A percentile compares a stretch with the other conserved stretches of the same genome.
Conservation (phyloP, 805 yeast genomes). For the Ogataea philodendri region DNA sequence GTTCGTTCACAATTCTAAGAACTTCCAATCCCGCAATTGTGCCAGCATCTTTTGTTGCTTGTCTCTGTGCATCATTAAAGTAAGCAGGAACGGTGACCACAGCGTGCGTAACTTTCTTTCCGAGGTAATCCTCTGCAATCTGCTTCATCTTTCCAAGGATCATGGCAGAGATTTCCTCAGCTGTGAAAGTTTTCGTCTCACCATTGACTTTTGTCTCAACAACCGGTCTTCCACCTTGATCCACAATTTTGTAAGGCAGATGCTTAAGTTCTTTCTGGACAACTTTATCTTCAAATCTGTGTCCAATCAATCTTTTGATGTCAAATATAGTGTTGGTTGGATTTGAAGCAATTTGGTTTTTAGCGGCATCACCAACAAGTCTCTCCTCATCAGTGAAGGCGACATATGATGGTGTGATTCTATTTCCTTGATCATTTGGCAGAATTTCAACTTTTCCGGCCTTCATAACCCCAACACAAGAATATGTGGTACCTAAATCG, state of each 20-base stretch:
- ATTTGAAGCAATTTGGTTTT: conserved; percentile 97
- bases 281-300: conserved; percentile 74
- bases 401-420: conserved; percentile 96
- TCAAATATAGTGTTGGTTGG: conserved; percentile 92
- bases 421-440: conserved; percentile 98
- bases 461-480: conserved; percentile 83
- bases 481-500: conserved; percentile 96
- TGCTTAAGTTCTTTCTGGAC: conserved; percentile 80
- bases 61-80: conserved; percentile 92
- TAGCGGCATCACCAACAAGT: conserved; percentile 96
- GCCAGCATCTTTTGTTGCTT: conserved; percentile 93
- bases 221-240: conserved; percentile 81
- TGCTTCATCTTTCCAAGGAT: conserved; percentile 86
- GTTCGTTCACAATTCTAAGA: conserved; percentile 87
- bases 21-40: conserved; percentile 87
- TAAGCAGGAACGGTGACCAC: conserved; percentile 93
- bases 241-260: conserved; percentile 80
- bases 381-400: conserved; percentile 96
- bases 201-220: conserved; percentile 87
- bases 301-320: conserved; percentile 92
- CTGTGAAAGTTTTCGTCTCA: conserved; percentile 81
- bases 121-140: conserved; percentile 89
- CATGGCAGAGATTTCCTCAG: conserved; percentile 95
- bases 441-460: conserved; percentile 77
- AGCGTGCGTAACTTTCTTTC: conserved; percentile 80